Percentiles rank a stretch among this genome's conserved stretches.
Evolutionary conservation across 257 asterid species (phyloP).

Genomic region (Verbena officinalis): DNA sequence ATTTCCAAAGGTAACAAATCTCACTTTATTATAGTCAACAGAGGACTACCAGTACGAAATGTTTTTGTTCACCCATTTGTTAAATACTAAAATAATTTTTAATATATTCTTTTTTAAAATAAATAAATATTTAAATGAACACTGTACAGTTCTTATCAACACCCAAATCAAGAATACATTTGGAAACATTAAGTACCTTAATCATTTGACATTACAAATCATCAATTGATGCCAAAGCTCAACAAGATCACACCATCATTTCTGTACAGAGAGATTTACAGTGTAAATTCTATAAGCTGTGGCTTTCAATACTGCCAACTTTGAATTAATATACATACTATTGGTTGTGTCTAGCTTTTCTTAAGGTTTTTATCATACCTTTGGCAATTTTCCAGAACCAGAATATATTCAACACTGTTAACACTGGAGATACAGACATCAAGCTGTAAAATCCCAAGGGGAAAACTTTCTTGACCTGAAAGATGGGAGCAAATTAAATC

Average conservation of each 20-base stretch:
- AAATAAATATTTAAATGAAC: no score
- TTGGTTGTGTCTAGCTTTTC: conserved; percentile 56
- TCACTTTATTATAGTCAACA: background rate
- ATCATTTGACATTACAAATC: background rate
- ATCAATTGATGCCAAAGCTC: no score
- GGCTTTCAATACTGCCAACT: background rate
- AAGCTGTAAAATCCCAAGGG: conserved; percentile 76
- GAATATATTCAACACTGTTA: conserved; percentile 62
- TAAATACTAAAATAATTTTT: background rate
- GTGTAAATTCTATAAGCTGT: conserved; percentile 8
- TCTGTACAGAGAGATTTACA: conserved; percentile 14
- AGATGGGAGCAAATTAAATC: background rate
- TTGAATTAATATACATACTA: conserved; percentile 28
- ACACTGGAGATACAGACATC: conserved; percentile 59
- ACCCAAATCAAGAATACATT: conserved; percentile 10
- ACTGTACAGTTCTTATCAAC: background rate
- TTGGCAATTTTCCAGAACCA: conserved; percentile 87
- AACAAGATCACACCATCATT: no score
- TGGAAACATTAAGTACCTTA: background rate
- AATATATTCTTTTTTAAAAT: background rate
- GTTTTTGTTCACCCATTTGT: background rate
- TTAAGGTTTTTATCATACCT: conserved; percentile 82
- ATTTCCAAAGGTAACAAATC: background rate
- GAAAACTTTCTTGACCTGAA: conserved; percentile 67
- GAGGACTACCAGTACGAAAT: no score